A percentile compares a stretch with the other conserved stretches of the same genome.
phyloP scores from a whole-genome alignment of 2,329 filamentous ascomycete genomes.

The Colletotrichum sojae region DNA sequence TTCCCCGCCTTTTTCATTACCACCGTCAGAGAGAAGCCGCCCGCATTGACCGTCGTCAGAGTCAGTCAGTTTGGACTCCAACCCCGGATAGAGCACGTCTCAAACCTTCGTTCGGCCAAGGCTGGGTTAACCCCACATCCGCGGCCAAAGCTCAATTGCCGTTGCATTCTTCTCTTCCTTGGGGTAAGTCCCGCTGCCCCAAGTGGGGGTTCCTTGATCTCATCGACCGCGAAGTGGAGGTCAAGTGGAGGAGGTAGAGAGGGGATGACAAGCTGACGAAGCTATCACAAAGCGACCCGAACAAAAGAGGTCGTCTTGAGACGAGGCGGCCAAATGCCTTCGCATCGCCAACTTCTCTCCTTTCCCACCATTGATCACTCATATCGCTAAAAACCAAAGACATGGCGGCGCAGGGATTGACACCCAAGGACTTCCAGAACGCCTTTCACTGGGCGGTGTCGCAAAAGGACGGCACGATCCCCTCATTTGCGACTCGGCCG shows the following conservation, averaged over 20 bases:
- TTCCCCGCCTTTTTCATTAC: too few relatives aligned
- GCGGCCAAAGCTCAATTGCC: background rate
- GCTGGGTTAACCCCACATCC: background rate
- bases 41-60: background rate
- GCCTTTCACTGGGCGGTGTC: conserved; percentile 73
- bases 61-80: background rate
- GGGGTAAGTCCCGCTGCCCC: conserved; percentile 21
- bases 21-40: background rate
- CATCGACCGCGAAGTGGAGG: background rate
- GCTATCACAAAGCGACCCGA: background rate
- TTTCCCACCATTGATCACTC: background rate
- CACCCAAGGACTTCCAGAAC: conserved; percentile 59
- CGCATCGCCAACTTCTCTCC: background rate
- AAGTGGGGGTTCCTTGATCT: conserved; percentile 22
- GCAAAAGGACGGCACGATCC: conserved; percentile 69
- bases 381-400: too few relatives aligned
- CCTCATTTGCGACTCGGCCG: conserved; percentile 63
- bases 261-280: conserved; percentile 7
- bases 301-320: background rate
- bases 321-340: background rate
- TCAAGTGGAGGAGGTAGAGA: background rate
- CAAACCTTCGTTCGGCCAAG: background rate
- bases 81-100: background rate
- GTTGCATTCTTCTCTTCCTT: background rate
- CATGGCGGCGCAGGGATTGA: conserved; percentile 22